Base-by-base conservation (phyloP, 306 rosid genomes). In the Parietaria judaica region DNA sequence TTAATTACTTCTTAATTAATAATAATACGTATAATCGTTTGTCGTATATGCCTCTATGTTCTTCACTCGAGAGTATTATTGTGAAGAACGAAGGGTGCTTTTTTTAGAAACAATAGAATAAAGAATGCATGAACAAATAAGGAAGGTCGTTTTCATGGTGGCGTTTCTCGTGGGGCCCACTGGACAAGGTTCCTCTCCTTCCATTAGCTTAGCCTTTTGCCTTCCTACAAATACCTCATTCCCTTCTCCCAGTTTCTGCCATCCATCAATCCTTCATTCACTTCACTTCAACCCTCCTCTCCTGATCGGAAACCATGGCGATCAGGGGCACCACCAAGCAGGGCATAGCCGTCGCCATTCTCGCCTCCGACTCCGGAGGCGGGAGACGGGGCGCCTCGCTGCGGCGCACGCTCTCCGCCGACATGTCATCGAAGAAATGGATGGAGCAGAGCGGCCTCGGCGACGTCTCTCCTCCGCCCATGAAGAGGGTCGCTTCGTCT, bases 381-480 rank as follows among this genome's bases (percentile, higher is more conserved):
- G 57, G 49, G 14, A 14, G 63, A 15, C 14, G 64, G 14, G 8
- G 66, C 0, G 66, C 88, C 65, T 81, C 97, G 31, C 66, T 92
- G 0, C 63, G 95, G 17, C 70, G 96, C 51, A 81, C 95, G 64
- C 83, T 86, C n/a, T 92, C 99, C 0, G 96, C 96, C 12, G 94
- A 92, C 83, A 86, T 92, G 96, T 92, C 96, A 6, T 86, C 96
- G 11, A 73, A 79, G 76, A 79, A 81, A 54, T 92, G 96, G 94
- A 74, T 85, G 51, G 73, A 81, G 14, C 83, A 79, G 54, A 73
- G 80, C 17, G 79, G 83, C 3, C 56, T 72, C 51, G 3, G 15
- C 69, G 67, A 10, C 53, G 9, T 6, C 53, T 49, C 53, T n/a
- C 53, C 50, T 46, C 50, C 73, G 51, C 73, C 91, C 16, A 67